Evolutionary conservation across 2,329 filamentous ascomycete species (phyloP).

Genomic region (Geosmithia flava): DNA sequence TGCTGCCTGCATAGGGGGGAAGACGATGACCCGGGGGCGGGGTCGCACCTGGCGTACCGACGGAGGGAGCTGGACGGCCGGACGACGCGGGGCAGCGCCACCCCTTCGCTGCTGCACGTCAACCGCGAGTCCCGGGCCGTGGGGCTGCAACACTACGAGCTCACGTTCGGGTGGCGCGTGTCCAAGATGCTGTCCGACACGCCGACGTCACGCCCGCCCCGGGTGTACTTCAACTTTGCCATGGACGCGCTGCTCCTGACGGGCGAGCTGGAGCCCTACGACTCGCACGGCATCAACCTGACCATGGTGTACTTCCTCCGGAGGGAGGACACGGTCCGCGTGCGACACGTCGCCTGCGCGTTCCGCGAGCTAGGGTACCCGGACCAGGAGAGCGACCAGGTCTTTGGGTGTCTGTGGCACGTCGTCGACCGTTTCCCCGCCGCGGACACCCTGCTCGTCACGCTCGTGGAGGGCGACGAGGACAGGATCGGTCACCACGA

Average conservation of each 20-base stretch:
- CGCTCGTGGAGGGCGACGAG: constrained; percentile 24
- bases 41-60: constrained; percentile 10
- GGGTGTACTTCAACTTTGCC: constrained; percentile 35
- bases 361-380: constrained; percentile 31
- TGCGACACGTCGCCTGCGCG: constrained; percentile 28
- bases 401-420: constrained; percentile 35
- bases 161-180: constrained; percentile 32
- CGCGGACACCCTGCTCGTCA: constrained; percentile 23
- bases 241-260: constrained; percentile 32
- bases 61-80: constrained; percentile 13
- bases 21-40: not conserved
- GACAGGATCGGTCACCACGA: constrained; percentile 13
- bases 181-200: constrained; percentile 23
- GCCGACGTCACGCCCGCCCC: constrained; percentile 19
- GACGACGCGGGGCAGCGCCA: constrained; percentile 10
- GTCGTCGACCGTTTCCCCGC: constrained; percentile 30
- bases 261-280: constrained; percentile 34
- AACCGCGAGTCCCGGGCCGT: constrained; percentile 28
- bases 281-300: constrained; percentile 30
- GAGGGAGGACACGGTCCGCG: constrained; percentile 27
- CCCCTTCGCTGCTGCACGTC: constrained; percentile 30
- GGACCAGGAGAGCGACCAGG: constrained; percentile 26
- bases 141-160: constrained; percentile 29
- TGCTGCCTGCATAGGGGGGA: constrained; percentile 25
- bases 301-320: constrained; percentile 36